A percentile compares a stretch with the other conserved stretches of the same genome.
Conservation (phyloP, 2,329 filamentous ascomycete genomes). For the Taxawa tesnikishii region DNA sequence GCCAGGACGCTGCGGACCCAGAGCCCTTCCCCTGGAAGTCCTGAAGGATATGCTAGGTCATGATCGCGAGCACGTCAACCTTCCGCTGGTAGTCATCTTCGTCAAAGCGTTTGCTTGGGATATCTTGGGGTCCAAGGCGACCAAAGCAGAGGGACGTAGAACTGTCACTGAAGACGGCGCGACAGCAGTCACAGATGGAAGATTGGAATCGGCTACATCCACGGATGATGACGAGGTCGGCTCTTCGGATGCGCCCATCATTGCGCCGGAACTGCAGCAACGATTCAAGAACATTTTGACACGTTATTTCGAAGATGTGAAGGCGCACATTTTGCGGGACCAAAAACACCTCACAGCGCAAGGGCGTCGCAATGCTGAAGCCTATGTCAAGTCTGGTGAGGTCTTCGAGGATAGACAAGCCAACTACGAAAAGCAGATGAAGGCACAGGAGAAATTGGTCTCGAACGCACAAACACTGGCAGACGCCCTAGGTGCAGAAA, state of each 20-base stretch:
- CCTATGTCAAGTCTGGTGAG: conserved; percentile 95
- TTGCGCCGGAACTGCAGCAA: conserved; percentile 64
- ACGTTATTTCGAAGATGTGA: conserved; percentile 88
- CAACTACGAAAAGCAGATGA: conserved; percentile 88
- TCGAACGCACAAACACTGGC: conserved; percentile 84
- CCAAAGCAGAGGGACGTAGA: conserved; percentile 67
- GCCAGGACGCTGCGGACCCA: conserved; percentile 51
- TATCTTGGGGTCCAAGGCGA: conserved; percentile 65
- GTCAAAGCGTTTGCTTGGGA: conserved; percentile 97
- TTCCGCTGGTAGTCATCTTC: conserved; percentile 86
- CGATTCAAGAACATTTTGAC: conserved; percentile 76
- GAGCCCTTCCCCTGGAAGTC: conserved; percentile 98
- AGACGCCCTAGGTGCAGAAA: conserved; percentile 76
- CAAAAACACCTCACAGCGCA: conserved; percentile 81
- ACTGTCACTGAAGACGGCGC: conserved; percentile 69
- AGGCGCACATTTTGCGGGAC: conserved; percentile 75
- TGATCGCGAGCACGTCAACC: conserved; percentile 81
- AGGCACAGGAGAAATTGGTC: conserved; percentile 80
- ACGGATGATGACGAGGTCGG: conserved; percentile 38
- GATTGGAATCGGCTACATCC: conserved; percentile 37
- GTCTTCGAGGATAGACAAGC: conserved; percentile 95
- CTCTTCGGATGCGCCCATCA: conserved; percentile 59
- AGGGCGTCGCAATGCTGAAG: conserved; percentile 89
- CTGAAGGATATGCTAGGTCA: conserved; percentile 90
- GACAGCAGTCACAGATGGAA: conserved; percentile 40